A percentile compares a stretch with the other conserved stretches of the same genome.
phyloP scores from a whole-genome alignment of 2,329 filamentous ascomycete species.

The Fusarium sp. region DNA sequence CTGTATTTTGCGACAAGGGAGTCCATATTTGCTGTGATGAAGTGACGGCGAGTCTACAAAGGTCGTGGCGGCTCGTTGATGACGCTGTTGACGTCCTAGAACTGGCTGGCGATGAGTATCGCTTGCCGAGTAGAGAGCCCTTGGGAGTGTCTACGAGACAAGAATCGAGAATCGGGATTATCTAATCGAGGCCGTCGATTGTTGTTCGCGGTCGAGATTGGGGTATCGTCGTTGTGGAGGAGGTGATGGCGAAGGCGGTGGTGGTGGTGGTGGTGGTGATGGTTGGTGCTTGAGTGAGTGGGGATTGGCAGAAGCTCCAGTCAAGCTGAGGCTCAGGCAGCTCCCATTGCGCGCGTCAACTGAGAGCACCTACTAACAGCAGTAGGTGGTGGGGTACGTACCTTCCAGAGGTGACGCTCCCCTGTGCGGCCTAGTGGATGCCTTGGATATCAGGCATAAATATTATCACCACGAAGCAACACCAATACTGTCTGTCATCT shows the following conservation, averaged over 20 bases:
- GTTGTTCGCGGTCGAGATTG: conserved; percentile 23
- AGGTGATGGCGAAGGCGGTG: conserved; percentile 5
- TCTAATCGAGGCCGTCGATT: conserved; percentile 20
- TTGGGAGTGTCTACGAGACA: conserved; percentile 8
- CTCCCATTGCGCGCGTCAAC: conserved; percentile 59
- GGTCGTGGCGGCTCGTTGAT: conserved; percentile 16
- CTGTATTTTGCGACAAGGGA: conserved; percentile 93
- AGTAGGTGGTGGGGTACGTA: conserved; percentile 23
- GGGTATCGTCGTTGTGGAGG: conserved; percentile 11
- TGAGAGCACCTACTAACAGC: conserved; percentile 5
- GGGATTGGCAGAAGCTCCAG: conserved; percentile 40
- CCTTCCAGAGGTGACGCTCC: conserved; percentile 4
- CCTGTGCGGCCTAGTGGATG: neutral
- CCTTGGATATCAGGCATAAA: conserved; percentile 10
- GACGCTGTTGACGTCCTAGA: conserved; percentile 18
- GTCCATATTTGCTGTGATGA: conserved; percentile 74
- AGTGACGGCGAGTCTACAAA: conserved; percentile 10
- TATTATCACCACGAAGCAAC: neutral
- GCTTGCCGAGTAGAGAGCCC: conserved; percentile 11
- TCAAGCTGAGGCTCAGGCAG: conserved; percentile 55
- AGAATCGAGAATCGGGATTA: conserved; percentile 3
- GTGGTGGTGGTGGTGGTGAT: conserved; percentile 13
- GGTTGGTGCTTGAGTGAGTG: conserved; percentile 24
- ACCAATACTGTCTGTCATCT: neutral
- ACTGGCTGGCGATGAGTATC: conserved; percentile 5